Evolutionary conservation across 768 basidiomycete genomes (phyloP), one percentile per base, ranked within the genome.

Genomic region (Macrolepiota albuminosa): DNA sequence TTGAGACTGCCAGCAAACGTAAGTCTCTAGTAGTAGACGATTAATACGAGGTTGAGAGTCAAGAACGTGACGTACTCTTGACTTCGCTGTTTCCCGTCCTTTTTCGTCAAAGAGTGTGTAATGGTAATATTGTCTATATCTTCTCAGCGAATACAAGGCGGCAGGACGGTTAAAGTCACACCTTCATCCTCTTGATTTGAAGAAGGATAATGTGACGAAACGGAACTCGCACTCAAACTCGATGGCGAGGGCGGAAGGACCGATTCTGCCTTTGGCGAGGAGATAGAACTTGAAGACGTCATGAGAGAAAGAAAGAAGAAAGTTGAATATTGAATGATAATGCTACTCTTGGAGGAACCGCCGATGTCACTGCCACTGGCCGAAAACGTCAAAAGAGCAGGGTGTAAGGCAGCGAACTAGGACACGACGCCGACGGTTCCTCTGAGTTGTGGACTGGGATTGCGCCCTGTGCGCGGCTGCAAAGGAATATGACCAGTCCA

Each of bases 1-100:
- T 89, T 36, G 90, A 91, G 66, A 91, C 77, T 42, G 91, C 89
- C 43, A 93, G 75, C 49, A 91, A 70, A 57, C 84, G 88, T 47
- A 94, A 77, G 70, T 93, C 88, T 57, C 89, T 93, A 73, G 54
- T 56, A 49, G 46, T 46, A 53, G 29, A 42, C 11, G 34, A 59
- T 61, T 26, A 62, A 24, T 34, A 34, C 39, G 52, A 57, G 55
- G 48, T 18, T 50, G 59, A 56, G 26, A 34, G n/a, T 50, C 51
- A 47, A 64, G 57, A 60, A 68, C 62, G 63, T 57, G 66, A 83
- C 89, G 71, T 71, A 91, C 89, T 90, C 88, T 63, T 82, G 79
- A 68, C 84, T 85, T 72, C 76, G 85, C 70, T 76, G 80, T 68
- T 80, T 85, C 57, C 80, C 81, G 50, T 75, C 74, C 64, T 69